phyloP scores from a whole-genome alignment of 768 basidiomycete genomes.

The Xerocomellus amylosporus region DNA sequence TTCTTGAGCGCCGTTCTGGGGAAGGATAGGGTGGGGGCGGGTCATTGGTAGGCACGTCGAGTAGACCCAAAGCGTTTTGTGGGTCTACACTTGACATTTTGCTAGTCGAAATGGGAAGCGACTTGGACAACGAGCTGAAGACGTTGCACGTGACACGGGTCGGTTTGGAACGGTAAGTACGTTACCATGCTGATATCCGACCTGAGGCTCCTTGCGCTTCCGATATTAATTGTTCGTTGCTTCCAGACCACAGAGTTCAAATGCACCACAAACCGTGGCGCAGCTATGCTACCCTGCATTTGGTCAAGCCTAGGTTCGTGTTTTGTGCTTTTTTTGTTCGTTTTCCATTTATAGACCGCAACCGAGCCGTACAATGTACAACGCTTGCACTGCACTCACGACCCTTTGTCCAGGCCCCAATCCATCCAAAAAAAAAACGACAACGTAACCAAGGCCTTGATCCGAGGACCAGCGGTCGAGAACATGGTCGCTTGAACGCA shows the following conservation, averaged over 20 bases:
- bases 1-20: slow-evolving; percentile 41
- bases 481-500: not conserved
- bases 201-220: not conserved
- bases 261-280: not conserved
- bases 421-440: too few species aligned
- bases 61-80: slow-evolving; percentile 6
- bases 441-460: too few species aligned
- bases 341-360: not conserved
- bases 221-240: not conserved
- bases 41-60: slow-evolving; percentile 35
- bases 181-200: too few species aligned
- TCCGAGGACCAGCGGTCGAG: not conserved
- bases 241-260: not conserved
- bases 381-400: not conserved
- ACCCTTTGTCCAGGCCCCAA: not conserved
- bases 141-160: not conserved
- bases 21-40: slow-evolving; percentile 75
- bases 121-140: not conserved
- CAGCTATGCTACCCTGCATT: too few species aligned
- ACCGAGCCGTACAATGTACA: not conserved
- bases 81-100: slow-evolving; percentile 13
- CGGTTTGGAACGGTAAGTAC: too few species aligned
- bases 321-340: too few species aligned
- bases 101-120: not conserved
- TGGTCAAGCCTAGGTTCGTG: not conserved